These are phyloP conservation scores for Myrica gale DNA, from an alignment of 306 rosid genomes.

Conservation along the genomic window DNA sequence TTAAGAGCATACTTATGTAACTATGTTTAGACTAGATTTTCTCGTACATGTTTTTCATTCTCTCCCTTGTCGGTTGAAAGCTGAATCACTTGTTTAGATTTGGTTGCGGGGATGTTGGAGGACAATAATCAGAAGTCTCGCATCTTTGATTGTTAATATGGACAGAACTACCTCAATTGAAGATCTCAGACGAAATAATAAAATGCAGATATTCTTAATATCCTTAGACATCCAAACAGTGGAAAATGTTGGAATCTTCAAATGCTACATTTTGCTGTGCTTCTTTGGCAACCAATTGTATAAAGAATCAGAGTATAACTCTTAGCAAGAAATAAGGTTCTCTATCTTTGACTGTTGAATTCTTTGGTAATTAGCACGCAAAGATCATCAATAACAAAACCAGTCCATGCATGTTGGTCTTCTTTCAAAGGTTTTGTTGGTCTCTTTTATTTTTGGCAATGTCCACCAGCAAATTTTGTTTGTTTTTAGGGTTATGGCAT, in stretches of 20 bases:
- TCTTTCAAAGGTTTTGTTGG: constrained; percentile 5
- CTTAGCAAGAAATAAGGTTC: neutral
- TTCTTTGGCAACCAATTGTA: neutral
- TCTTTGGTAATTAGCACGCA: neutral
- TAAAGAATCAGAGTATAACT: neutral
- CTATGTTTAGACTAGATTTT: neutral
- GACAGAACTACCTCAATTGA: neutral
- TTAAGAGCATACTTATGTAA: neutral
- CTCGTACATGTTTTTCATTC: neutral
- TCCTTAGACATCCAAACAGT: constrained; percentile 9
- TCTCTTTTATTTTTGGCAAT: neutral
- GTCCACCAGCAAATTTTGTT: neutral
- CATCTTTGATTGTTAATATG: neutral
- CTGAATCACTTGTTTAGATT: neutral
- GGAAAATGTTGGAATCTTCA: neutral
- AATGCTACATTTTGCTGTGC: neutral
- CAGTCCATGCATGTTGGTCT: constrained; percentile 9
- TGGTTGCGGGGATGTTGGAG: neutral
- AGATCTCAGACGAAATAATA: neutral
- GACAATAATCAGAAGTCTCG: neutral
- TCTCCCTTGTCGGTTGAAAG: neutral
- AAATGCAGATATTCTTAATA: neutral
- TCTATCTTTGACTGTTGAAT: neutral
- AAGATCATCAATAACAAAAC: neutral
- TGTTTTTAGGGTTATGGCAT: constrained; percentile 76